These are phyloP conservation scores for Pleodorina starrii DNA, from an alignment of 139 green algal genomes.

Conservation along the genomic window DNA sequence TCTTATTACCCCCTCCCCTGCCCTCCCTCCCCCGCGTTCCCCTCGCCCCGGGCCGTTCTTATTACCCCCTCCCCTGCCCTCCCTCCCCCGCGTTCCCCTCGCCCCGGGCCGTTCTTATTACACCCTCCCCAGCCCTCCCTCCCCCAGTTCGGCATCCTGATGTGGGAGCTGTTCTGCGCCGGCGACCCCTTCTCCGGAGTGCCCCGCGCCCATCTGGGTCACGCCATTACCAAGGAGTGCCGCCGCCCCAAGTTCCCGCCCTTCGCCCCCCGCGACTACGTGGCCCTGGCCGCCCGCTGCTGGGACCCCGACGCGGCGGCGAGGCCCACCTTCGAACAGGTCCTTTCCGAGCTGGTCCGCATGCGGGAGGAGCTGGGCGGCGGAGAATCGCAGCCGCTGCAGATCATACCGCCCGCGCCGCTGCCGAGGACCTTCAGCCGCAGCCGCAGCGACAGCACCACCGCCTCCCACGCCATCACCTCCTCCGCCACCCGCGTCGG, in stretches of 20 bases:
- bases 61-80: not conserved
- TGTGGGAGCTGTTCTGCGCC: slow-evolving; percentile 54
- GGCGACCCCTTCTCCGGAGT: slow-evolving; percentile 42
- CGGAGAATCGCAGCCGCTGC: slow-evolving; percentile 14
- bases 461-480: not conserved
- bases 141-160: slow-evolving; percentile 35
- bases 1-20: no score
- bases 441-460: not conserved
- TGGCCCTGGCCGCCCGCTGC: slow-evolving; percentile 46
- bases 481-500: not conserved
- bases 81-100: not conserved
- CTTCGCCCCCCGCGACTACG: slow-evolving; percentile 43
- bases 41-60: no score
- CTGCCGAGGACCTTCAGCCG: not conserved
- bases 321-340: slow-evolving; percentile 52
- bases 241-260: slow-evolving; percentile 37
- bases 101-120: slow-evolving; percentile 3
- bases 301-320: slow-evolving; percentile 50
- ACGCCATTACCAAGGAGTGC: slow-evolving; percentile 50
- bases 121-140: not conserved
- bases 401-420: not conserved
- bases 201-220: slow-evolving; percentile 56
- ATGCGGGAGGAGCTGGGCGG: slow-evolving; percentile 40
- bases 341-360: slow-evolving; percentile 41
- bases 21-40: no score